A percentile compares a stretch with the other conserved stretches of the same genome.
Conservation (phyloP, 768 basidiomycete species). For the Suillus occidentalis region DNA sequence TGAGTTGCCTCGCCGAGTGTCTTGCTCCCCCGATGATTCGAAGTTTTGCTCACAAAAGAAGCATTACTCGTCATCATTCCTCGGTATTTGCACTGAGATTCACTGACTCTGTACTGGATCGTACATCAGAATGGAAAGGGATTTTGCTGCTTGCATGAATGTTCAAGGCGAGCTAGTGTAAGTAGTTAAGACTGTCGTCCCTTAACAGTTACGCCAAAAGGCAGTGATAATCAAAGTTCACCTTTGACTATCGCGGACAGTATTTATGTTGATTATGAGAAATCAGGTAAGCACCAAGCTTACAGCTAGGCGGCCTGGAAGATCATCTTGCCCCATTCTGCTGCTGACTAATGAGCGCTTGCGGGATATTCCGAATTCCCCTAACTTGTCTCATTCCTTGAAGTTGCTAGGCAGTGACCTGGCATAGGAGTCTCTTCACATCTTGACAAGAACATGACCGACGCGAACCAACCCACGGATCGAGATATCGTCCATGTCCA, state of each 20-base stretch:
- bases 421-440: too few species aligned
- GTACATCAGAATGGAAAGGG: background rate
- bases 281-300: too few species aligned
- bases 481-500: constrained; percentile 9
- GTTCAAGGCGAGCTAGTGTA: background rate
- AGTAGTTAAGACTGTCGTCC: too few species aligned
- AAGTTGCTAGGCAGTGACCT: too few species aligned
- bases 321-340: too few species aligned
- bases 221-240: too few species aligned
- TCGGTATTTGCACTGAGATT: background rate
- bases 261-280: too few species aligned
- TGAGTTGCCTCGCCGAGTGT: background rate
- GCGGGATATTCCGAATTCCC: background rate
- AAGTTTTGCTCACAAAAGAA: background rate
- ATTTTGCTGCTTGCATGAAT: background rate
- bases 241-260: too few species aligned
- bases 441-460: background rate
- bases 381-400: background rate
- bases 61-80: background rate
- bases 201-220: too few species aligned
- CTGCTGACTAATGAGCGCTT: background rate
- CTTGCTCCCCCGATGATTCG: background rate
- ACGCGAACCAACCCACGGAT: background rate
- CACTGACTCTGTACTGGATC: background rate
- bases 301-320: background rate